These are phyloP conservation scores for Epichloe aotearoae DNA, from an alignment of 2,329 filamentous ascomycete species.

Conservation along the genomic window DNA sequence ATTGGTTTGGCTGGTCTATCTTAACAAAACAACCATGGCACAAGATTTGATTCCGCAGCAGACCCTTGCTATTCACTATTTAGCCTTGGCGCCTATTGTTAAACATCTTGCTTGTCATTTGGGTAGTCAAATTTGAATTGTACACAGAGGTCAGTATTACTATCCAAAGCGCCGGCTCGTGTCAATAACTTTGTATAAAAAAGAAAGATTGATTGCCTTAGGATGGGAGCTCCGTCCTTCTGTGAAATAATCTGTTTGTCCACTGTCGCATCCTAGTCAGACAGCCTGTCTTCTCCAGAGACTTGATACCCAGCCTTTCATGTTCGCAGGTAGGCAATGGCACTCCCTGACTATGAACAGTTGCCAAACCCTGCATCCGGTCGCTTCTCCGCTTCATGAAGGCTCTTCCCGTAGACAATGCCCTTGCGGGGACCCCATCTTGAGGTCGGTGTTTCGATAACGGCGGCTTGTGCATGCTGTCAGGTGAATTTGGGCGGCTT, in stretches of 20 bases:
- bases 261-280: constrained; percentile 7
- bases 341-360: background rate
- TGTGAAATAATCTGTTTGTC: constrained; percentile 7
- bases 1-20: too few species aligned
- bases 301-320: background rate
- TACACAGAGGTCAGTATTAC: background rate
- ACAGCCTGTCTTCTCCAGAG: constrained; percentile 2
- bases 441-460: background rate
- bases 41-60: background rate
- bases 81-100: background rate
- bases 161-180: background rate
- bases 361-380: constrained; percentile 4
- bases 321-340: background rate
- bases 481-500: background rate
- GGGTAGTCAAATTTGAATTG: background rate
- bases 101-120: background rate
- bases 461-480: background rate
- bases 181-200: background rate
- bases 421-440: constrained; percentile 8
- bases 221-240: background rate
- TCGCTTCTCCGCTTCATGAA: constrained; percentile 14
- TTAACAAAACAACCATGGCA: too few species aligned
- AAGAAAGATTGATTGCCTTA: background rate
- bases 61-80: background rate
- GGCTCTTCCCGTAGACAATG: constrained; percentile 13